A percentile compares a stretch with the other conserved stretches of the same genome.
Conservation (phyloP, 805 yeast genomes). For the Isabelozyma pseudorhagii region DNA sequence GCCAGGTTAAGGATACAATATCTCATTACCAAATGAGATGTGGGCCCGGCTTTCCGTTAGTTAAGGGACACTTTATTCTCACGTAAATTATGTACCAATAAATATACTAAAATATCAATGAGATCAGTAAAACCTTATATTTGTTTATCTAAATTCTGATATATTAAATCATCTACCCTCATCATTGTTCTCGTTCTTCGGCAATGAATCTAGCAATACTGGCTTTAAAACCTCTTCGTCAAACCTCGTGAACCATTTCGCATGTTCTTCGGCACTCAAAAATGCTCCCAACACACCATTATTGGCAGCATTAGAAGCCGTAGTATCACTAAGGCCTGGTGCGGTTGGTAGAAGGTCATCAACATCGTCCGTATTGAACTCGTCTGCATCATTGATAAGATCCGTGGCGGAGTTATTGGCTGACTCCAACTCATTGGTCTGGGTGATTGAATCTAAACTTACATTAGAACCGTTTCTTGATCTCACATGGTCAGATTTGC, state of each 20-base stretch:
- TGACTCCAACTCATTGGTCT: constrained; percentile 3
- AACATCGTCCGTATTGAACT: constrained; percentile 26
- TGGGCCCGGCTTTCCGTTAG: too few relatives aligned
- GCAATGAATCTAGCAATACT: constrained; percentile 68
- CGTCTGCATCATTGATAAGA: constrained; percentile 18
- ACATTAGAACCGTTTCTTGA: constrained; percentile 29
- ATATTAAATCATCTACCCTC: constrained; percentile 1
- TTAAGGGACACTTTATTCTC: too few relatives aligned
- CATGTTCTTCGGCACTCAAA: constrained; percentile 63
- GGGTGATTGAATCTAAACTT: constrained; percentile 17
- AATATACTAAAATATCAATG: neutral
- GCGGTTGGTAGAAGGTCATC: constrained; percentile 32
- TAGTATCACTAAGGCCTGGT: constrained; percentile 1
- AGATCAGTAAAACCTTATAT: too few relatives aligned
- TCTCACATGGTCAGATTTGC: constrained; percentile 11
- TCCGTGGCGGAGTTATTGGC: constrained; percentile 16
- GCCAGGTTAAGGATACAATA: too few relatives aligned
- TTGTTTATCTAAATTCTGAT: too few relatives aligned
- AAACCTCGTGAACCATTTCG: constrained; percentile 88
- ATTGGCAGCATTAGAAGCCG: constrained; percentile 4
- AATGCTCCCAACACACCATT: constrained; percentile 38
- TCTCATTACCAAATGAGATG: too few relatives aligned
- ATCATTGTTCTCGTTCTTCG: constrained; percentile 15
- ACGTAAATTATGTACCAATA: neutral
- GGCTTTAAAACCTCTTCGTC: constrained; percentile 95